Evolutionary conservation across 208 protist species (phyloP), one percentile per base, ranked within the genome.

Genomic region (Phytomonas francai): DNA sequence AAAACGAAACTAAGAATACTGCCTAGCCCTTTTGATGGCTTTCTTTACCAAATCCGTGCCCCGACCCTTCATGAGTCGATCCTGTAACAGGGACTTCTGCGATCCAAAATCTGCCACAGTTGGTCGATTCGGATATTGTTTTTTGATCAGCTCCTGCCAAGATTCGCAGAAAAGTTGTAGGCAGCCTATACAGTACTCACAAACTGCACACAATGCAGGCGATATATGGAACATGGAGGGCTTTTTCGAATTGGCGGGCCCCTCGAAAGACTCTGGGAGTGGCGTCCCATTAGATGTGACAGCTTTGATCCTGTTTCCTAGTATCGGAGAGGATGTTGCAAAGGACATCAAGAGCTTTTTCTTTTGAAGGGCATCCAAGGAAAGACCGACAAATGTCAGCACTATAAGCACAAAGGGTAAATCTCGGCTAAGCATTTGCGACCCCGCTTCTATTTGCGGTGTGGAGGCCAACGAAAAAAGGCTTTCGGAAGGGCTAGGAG

Each of bases 351-450:
- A 22, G 28, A 54, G 45, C 49, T 73, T 63, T 36, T 25, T 59
- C 6, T 82, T 63, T 45, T 68, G 62, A 0, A 65, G 68, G 0
- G 68, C 63, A 49, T 92, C 84, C 59, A 91, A 61, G 28, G 90
- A 74, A 0, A 87, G 16, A 8, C 70, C 84, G 16, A 84, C 84
- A 57, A 94, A 76, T 67, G 87, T 92, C 73, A 92, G 91, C 42
- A 74, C 77, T 8, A 94, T 73, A 8, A 94, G 72, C 28, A 89
- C 86, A 79, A 88, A 94, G 12, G 89, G 89, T 34, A 93, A 78
- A 56, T 89, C 77, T 29, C 12, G 85, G 83, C 42, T 89, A 77
- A 63, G 85, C 76, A 36, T 76, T 72, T 0, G 65, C 32, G 0
- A 78, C 22, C 27, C 57, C 16, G 7, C 60, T 39, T 19, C 8